Evolutionary conservation across 768 basidiomycete genomes (phyloP), one percentile per base, ranked within the genome.

Genomic region (Boletus huronensis): DNA sequence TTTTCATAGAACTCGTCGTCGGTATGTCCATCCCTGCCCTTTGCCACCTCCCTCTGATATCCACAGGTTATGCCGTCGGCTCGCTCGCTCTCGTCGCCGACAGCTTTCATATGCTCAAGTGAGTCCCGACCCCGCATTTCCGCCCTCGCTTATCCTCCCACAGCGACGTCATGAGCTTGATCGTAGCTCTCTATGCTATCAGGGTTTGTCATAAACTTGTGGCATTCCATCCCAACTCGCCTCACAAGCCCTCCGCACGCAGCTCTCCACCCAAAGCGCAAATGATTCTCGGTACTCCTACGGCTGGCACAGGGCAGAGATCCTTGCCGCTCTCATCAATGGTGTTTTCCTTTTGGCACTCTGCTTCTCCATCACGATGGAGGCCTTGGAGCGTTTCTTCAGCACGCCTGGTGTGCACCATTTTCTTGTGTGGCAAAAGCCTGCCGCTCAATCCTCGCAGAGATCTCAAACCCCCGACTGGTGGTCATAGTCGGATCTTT

Each of bases 71-170:
- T 85, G 84, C 88, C n/a, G 93, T 97, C 52, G 93, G 93, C 29
- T 96, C 93, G 1, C 82, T 98, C 1, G 95, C 95, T 1, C 86
- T 98, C 50, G 86, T 99, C 44, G 96, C 96, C 8, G 96, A 98
- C 74, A 90, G 89, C 60, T 98, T 98, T 72, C 96, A 98, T 75
- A 98, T 97, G 95, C 85, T 98, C 75, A 98, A 98, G 94, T 95
- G 59, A 57, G 86, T 74, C 41, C 14, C 48, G 21, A 0, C 17
- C 26, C 31, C 23, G 9, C 42, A 26, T 50, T 26, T 26, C 17
- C n/a, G n/a, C 48, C 52, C 50, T 10, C 35, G 42, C 63, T 66
- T 42, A 56, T 43, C 54, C 54, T 19, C 40, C 46, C 41, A 17
- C 72, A 98, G 96, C 76, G 97, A 99, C 80, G 93, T 97, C 62